phyloP scores from a whole-genome alignment of 1,284 basidiomycete genomes.

The Moesziomyces aphidis region DNA sequence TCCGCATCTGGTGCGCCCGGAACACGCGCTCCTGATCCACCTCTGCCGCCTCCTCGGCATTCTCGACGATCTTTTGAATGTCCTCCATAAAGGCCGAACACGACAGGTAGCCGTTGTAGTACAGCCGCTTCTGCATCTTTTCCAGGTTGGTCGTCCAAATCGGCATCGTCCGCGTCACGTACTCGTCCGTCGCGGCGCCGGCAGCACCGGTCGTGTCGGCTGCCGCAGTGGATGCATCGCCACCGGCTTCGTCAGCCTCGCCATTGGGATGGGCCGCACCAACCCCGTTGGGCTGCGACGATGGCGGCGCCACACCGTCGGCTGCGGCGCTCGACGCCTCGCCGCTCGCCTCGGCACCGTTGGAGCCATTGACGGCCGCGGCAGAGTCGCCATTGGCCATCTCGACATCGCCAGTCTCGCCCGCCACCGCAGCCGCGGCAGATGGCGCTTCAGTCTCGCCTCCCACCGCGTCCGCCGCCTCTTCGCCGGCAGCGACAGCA shows the following conservation, averaged over 20 bases:
- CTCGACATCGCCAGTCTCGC: conserved; percentile 20
- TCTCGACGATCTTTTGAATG: conserved; percentile 87
- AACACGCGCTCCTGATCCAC: conserved; percentile 80
- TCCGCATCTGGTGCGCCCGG: conserved; percentile 90
- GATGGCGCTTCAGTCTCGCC: conserved; percentile 2
- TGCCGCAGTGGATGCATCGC: conserved; percentile 13
- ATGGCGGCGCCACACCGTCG: conserved; percentile 9
- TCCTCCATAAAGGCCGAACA: conserved; percentile 89
- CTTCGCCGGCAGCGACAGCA: conserved; percentile 9
- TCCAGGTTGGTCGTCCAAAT: conserved; percentile 74
- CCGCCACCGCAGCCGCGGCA: background rate
- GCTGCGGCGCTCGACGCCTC: conserved; percentile 1
- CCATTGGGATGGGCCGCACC: background rate
- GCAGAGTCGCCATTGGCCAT: conserved; percentile 24
- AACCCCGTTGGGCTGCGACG: conserved; percentile 24
- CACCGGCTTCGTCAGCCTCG: background rate
- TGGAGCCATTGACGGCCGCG: conserved; percentile 7
- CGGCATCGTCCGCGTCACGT: conserved; percentile 53
- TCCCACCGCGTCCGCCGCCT: conserved; percentile 5
- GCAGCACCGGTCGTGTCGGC: background rate
- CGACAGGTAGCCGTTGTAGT: conserved; percentile 87
- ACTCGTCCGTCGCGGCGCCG: conserved; percentile 2
- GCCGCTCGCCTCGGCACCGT: conserved; percentile 2
- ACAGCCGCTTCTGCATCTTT: conserved; percentile 86
- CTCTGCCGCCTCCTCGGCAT: conserved; percentile 74